phyloP scores from a whole-genome alignment of 345 rosid species.

The Salix brachista region DNA sequence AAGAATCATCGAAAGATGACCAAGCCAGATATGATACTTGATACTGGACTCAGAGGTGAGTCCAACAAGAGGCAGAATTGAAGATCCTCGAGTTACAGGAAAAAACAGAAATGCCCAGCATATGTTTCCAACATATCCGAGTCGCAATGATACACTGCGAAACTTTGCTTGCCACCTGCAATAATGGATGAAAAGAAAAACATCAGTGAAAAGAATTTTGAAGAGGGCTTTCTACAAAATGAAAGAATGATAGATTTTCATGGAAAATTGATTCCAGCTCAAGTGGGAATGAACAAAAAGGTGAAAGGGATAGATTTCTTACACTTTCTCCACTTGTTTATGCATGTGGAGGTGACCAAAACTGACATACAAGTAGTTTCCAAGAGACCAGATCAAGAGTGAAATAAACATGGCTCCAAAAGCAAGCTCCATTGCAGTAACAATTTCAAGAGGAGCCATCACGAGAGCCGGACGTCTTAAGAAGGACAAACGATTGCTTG shows the following conservation, averaged over 20 bases:
- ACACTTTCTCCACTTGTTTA: constrained; percentile 36
- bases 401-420: constrained; percentile 53
- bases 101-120: constrained; percentile 74
- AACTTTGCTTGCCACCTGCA: constrained; percentile 57
- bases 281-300: neutral
- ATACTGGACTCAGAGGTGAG: constrained; percentile 64
- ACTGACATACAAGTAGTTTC: constrained; percentile 46
- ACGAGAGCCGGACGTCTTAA: constrained; percentile 42
- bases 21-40: constrained; percentile 73
- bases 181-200: neutral
- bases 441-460: constrained; percentile 58
- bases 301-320: neutral
- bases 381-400: constrained; percentile 48
- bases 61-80: constrained; percentile 53
- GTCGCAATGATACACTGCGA: constrained; percentile 44
- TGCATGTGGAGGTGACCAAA: constrained; percentile 43
- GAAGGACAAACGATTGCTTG: neutral
- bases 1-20: constrained; percentile 48
- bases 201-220: neutral
- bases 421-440: constrained; percentile 44
- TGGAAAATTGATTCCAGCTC: neutral
- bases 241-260: neutral
- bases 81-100: constrained; percentile 60
- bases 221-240: neutral
- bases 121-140: constrained; percentile 53